phyloP scores from a whole-genome alignment of 1,139 yeast genomes.

The Pichia sp. region DNA sequence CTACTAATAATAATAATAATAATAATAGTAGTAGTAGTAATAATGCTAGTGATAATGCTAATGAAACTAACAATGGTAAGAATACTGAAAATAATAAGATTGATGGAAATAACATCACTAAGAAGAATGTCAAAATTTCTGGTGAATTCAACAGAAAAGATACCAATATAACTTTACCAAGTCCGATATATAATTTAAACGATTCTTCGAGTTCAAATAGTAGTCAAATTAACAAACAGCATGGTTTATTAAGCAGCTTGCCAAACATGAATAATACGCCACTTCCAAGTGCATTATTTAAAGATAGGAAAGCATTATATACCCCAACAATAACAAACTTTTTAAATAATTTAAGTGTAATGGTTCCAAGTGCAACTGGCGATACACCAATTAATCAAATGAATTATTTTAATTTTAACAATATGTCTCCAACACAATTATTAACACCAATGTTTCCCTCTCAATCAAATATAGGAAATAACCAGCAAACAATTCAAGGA shows the following conservation, averaged over 20 bases:
- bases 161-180: slow-evolving; percentile 6
- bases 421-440: slow-evolving; percentile 27
- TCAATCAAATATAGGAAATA: slow-evolving; percentile 5
- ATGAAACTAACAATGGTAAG: background rate
- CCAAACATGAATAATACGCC: slow-evolving; percentile 1
- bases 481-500: background rate
- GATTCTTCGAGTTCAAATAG: slow-evolving; percentile 3
- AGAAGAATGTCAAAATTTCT: too few species aligned
- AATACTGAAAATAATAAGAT: background rate
- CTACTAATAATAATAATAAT: background rate
- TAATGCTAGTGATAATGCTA: background rate
- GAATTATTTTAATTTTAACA: slow-evolving; percentile 24
- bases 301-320: slow-evolving; percentile 6
- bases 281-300: slow-evolving; percentile 9
- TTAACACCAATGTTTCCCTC: slow-evolving; percentile 15
- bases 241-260: background rate
- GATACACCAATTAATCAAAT: slow-evolving; percentile 24
- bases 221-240: background rate
- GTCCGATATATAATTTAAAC: slow-evolving; percentile 8
- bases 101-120: too few species aligned
- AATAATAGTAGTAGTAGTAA: background rate
- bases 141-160: background rate
- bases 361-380: slow-evolving; percentile 1
- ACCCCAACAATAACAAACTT: slow-evolving; percentile 10
- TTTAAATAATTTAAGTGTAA: slow-evolving; percentile 7